Base-by-base conservation (phyloP, 1,284 basidiomycete genomes). In the Leccinum subatratum region DNA sequence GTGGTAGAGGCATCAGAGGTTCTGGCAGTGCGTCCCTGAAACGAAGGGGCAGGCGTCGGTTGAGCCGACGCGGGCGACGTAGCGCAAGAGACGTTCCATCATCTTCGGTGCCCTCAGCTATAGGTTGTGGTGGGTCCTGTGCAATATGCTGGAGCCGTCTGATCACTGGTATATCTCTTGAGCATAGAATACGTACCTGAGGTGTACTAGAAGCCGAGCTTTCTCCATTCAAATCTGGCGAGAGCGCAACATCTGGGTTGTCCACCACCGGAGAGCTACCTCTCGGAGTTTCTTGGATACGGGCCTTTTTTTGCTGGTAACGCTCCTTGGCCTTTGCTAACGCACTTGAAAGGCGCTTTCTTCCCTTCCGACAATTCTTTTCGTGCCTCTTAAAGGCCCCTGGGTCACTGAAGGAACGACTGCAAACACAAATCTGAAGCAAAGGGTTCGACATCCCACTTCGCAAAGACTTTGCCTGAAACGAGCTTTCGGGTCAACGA, bases 311-410 rank as follows among this genome's bases (percentile, higher is more conserved):
- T 59, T 3, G 57, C 5, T 20, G 57, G n/a, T 59, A 59, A 30
- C 12, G 57, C 30, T 59, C 57, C 30, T 59, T 59, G 30, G 57
- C 30, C 57, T 59, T 59, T 12, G 57, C 30, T 32, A 59, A 6
- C 4, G 30, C 30, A 32, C 57, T 59, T 16, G 57, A 59, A 32
- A 59, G 57, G n/a, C 30, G 57, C 57, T 32, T 59, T 59, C 30
- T 59, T 28, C 57, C 57, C 30, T 59, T 59, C 14, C 12, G 57
- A 34, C 57, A 59, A 20, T 3, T 59, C 20, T 59, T 59, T 30
- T 59, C 57, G 18, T 59, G 57, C 57, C 57, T 59, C 57, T 59
- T 59, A 30, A 59, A 59, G 4, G 57, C 57, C 12, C 57, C 57
- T 59, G 14, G 30, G 57, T 59, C 57, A 59, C 57, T 32, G 57